A percentile compares a stretch with the other conserved stretches of the same genome.
These are phyloP conservation scores for Diddensiella caesifluorescens DNA, from an alignment of 805 yeast genomes.

Conservation along the genomic window DNA sequence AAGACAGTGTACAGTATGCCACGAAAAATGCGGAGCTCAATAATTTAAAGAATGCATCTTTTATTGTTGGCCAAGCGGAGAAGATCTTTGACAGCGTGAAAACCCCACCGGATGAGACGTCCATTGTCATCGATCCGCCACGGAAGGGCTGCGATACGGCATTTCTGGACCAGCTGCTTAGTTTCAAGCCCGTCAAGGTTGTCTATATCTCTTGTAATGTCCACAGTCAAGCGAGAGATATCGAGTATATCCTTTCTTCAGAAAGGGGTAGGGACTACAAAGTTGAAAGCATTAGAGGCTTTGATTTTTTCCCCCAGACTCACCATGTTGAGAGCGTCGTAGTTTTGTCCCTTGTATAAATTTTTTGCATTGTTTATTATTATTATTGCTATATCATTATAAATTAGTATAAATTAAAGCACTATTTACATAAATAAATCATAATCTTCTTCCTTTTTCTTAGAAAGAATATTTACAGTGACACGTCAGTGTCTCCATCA, in stretches of 20 bases:
- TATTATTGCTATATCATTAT: neutral
- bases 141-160: slow-evolving; percentile 93
- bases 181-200: slow-evolving; percentile 74
- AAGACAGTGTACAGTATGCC: slow-evolving; percentile 87
- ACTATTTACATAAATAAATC: slow-evolving; percentile 2
- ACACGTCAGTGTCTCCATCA: slow-evolving; percentile 11
- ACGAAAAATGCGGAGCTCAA: slow-evolving; percentile 71
- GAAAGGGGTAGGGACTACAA: slow-evolving; percentile 54
- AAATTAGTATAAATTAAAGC: slow-evolving; percentile 2
- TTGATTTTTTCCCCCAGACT: slow-evolving; percentile 95
- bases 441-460: too few species aligned
- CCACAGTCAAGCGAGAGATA: slow-evolving; percentile 93
- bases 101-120: slow-evolving; percentile 69
- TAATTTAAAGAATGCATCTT: slow-evolving; percentile 69
- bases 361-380: too few species aligned
- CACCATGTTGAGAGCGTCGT: slow-evolving; percentile 90
- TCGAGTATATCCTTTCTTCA: slow-evolving; percentile 70
- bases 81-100: slow-evolving; percentile 61
- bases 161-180: slow-evolving; percentile 79
- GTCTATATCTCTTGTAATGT: slow-evolving; percentile 98
- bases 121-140: slow-evolving; percentile 94
- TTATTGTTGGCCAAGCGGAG: slow-evolving; percentile 90
- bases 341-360: slow-evolving; percentile 49
- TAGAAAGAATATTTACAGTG: slow-evolving; percentile 16
- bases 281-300: slow-evolving; percentile 83